Evolutionary conservation across 2,329 filamentous ascomycete species (phyloP), one percentile per base, ranked within the genome.

Genomic region (Moelleriella libera): DNA sequence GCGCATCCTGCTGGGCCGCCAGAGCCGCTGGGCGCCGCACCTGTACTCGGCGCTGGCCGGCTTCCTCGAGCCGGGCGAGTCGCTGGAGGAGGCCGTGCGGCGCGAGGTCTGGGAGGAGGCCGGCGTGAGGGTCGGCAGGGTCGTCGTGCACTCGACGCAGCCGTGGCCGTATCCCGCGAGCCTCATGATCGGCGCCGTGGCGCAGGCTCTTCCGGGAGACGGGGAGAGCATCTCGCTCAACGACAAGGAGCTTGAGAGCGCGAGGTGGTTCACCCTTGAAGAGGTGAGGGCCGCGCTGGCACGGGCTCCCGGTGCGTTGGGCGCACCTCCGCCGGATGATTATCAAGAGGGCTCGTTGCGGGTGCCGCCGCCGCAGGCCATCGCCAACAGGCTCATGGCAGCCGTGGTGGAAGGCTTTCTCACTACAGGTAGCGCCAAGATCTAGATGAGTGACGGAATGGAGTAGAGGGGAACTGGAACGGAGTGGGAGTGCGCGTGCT

Each of bases 21-120:
- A 86, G 59, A 85, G 85, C 65, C 77, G 86, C 47, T 98, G 83
- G 75, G 92, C 92, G 1, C 72, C 77, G 1, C 62, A 85, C 62
- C 95, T 85, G 86, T 96, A 90, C 71, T 87, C 80, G 57, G 94
- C 89, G 0, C 78, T 98, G 9, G 86, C 86, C 2, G 87, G 87
- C 0, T 94, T 94, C 65, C 78, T 89, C 49, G 87, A 94, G 65
- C 86, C 86, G 0, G 86, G 83, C 1, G 87, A 94, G 69, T 87
- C 82, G 2, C 79, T 92, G 48, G 87, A 94, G 63, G 86, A 92
- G 63, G 84, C 86, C 0, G 85, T 90, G 5, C 75, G 86, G 2
- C 75, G 87, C 48, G 87, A 94, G 67, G 84, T 89, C 3, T 89
- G 85, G 83, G 87, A 94, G 62, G 87, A 94, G 65, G 80, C 82